Base-by-base conservation (phyloP, 2,329 filamentous ascomycete species). In the Exophiala sp. region DNA sequence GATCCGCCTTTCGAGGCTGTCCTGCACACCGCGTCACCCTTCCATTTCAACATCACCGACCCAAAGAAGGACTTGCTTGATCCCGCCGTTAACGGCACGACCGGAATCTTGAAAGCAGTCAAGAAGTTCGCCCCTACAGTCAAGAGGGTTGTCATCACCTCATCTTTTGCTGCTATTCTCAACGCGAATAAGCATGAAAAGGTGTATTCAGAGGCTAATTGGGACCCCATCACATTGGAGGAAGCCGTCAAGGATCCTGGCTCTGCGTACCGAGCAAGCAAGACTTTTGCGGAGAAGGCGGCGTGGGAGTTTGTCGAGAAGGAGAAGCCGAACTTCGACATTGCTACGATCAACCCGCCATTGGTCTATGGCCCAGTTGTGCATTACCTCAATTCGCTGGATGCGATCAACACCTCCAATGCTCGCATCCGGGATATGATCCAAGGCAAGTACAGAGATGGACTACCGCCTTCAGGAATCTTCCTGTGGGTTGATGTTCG, bases 21-120 rank as follows among this genome's bases (percentile, higher is more conserved):
- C 42, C 74, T 88, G 44, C 84, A 88, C 65, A 87, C 84, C 4
- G 84, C 85, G 1, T 83, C 79, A 0, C 86, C 87, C 0, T 90
- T 86, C 70, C 82, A 86, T 60, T 78, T 82, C 64, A 84, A 83
- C 27, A 80, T 93, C 48, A 81, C 86, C 19, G 76, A 82, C 58
- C 78, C 83, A 14, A 73, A 88, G 60, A 80, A 82, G 61, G 70
- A 71, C 47, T 64, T 80, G 8, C 66, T 80, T 18, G 79, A 82
- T 56, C 78, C 79, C 11, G 80, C 80, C 8, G 70, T 83, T 54
- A 81, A 81, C 58, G 80, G 80, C 46, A 83, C 80, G 0, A 80
- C 76, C 0, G 79, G 79, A 10, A 78, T 83, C 44, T 64, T 83
- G 54, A 80, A 78, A 57, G 76, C 77, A 1, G 76, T 82, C 64